These are phyloP conservation scores for Globisporangium middletonii DNA, from an alignment of 352 stramenopile genomes.

Conservation along the genomic window DNA sequence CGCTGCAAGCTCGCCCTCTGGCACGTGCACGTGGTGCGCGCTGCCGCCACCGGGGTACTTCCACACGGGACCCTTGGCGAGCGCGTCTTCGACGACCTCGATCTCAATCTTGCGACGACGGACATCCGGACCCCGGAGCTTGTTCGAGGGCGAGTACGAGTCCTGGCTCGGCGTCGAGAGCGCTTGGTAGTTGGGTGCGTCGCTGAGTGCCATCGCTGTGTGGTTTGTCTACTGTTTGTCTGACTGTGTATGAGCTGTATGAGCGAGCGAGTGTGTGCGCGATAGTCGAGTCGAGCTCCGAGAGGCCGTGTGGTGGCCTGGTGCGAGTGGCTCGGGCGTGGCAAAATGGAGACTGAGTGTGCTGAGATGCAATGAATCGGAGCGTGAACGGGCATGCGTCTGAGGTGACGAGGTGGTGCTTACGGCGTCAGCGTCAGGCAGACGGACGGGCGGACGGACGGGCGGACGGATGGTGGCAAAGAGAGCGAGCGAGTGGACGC, in stretches of 20 bases:
- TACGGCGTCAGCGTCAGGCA: neutral
- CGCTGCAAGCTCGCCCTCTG: constrained; percentile 25
- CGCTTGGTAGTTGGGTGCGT: constrained; percentile 5
- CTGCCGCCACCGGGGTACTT: constrained; percentile 34
- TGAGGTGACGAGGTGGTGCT: neutral
- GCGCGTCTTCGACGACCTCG: constrained; percentile 26
- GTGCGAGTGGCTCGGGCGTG: neutral
- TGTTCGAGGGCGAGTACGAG: neutral
- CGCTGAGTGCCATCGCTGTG: neutral
- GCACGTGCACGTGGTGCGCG: constrained; percentile 26
- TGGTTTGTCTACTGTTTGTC: neutral
- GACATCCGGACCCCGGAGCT: constrained; percentile 8
- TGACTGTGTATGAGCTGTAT: neutral
- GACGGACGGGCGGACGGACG: neutral
- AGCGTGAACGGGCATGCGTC: neutral
- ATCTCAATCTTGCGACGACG: constrained; percentile 45
- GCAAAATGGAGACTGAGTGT: neutral
- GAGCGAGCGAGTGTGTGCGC: neutral
- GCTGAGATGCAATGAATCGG: neutral
- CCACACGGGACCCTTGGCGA: constrained; percentile 23
- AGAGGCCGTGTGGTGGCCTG: neutral
- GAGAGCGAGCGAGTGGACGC: neutral
- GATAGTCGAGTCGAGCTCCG: neutral
- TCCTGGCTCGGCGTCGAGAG: constrained; percentile 6
- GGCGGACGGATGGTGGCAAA: neutral